A percentile compares a stretch with the other conserved stretches of the same genome.
These are phyloP conservation scores for Sordariomycetes sp. DNA, from an alignment of 2,329 filamentous ascomycete species.

Conservation along the genomic window DNA sequence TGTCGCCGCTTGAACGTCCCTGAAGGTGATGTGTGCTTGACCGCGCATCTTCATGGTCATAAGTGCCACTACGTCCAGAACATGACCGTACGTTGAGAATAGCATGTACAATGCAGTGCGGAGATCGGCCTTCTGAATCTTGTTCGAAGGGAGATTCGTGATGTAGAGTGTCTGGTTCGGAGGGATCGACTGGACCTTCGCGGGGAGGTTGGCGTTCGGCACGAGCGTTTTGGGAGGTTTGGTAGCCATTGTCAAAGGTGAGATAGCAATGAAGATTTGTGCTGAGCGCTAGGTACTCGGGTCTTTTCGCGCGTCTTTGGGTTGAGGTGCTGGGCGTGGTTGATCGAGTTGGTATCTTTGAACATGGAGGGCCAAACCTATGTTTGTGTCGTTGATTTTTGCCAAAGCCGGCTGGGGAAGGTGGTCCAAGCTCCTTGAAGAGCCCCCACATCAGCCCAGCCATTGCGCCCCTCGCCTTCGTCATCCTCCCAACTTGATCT, in stretches of 20 bases:
- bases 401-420: neutral
- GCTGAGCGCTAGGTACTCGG: no score
- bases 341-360: no score
- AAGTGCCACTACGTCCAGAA: slow-evolving; percentile 84
- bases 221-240: slow-evolving; percentile 28
- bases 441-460: slow-evolving; percentile 1
- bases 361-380: no score
- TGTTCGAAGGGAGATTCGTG: slow-evolving; percentile 75
- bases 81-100: slow-evolving; percentile 86
- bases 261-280: no score
- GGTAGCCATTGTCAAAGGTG: slow-evolving; percentile 19
- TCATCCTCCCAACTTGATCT: slow-evolving; percentile 7
- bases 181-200: slow-evolving; percentile 45
- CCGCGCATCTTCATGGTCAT: slow-evolving; percentile 91
- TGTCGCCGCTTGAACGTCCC: slow-evolving; percentile 83
- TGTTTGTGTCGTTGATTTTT: neutral
- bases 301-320: no score
- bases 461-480: neutral
- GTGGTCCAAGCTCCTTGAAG: slow-evolving; percentile 1
- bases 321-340: no score
- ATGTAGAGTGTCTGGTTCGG: slow-evolving; percentile 84
- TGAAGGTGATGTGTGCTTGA: slow-evolving; percentile 87
- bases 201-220: slow-evolving; percentile 31
- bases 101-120: slow-evolving; percentile 83
- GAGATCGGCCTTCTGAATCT: slow-evolving; percentile 82